phyloP scores from a whole-genome alignment of 2,329 filamentous ascomycete genomes.

The Parafenestella ontariensis region DNA sequence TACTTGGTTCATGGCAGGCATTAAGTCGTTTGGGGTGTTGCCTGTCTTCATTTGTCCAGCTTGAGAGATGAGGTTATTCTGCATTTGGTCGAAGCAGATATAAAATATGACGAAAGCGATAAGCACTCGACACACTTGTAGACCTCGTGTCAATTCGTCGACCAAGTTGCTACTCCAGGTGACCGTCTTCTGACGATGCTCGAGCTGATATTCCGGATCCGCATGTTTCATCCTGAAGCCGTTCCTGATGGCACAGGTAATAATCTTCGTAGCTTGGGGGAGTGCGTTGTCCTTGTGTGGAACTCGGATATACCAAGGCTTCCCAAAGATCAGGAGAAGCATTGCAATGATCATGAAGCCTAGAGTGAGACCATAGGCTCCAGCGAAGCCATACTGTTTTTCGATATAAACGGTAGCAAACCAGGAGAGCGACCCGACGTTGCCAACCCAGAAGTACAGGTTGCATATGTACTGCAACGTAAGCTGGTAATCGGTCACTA shows the following conservation, averaged over 20 bases:
- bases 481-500: constrained; percentile 43
- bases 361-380: constrained; percentile 68
- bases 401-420: constrained; percentile 72
- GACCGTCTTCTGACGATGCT: constrained; percentile 26
- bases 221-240: constrained; percentile 36
- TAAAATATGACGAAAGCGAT: constrained; percentile 46
- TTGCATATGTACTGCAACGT: constrained; percentile 51
- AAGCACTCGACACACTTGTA: constrained; percentile 43
- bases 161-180: constrained; percentile 37
- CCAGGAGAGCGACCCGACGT: constrained; percentile 72
- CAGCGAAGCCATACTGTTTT: constrained; percentile 70
- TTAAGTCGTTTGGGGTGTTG: constrained; percentile 46
- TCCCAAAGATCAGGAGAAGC: constrained; percentile 56
- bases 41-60: constrained; percentile 45
- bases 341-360: constrained; percentile 70
- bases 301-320: constrained; percentile 25
- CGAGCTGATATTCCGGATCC: constrained; percentile 33
- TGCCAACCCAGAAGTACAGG: constrained; percentile 55
- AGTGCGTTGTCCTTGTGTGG: constrained; percentile 33
- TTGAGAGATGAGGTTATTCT: constrained; percentile 49
- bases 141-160: constrained; percentile 35
- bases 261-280: constrained; percentile 32
- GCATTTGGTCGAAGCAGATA: constrained; percentile 50
- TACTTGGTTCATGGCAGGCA: constrained; percentile 41
- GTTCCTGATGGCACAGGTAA: constrained; percentile 35